Evolutionary conservation across 768 basidiomycete genomes (phyloP).

Genomic region (Macrolepiota dolichaula): DNA sequence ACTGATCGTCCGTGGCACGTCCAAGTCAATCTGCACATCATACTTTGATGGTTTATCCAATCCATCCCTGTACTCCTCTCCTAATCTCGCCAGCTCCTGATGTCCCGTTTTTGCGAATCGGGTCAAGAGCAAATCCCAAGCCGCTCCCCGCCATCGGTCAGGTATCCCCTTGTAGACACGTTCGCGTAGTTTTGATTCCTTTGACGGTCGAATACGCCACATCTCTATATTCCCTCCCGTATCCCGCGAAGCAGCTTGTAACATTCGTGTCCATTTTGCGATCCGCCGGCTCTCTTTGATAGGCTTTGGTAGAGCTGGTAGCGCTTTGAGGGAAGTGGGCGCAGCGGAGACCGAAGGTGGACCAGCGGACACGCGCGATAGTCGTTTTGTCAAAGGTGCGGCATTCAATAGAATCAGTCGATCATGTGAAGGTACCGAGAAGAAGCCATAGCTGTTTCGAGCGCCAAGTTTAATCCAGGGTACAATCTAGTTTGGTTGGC

Average conservation of each 20-base stretch:
- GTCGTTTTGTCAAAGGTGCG: constrained; percentile 57
- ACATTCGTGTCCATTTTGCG: constrained; percentile 93
- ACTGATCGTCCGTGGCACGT: constrained; percentile 93
- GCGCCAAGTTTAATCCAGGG: constrained; percentile 8
- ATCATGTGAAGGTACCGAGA: constrained; percentile 75
- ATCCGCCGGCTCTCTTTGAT: constrained; percentile 75
- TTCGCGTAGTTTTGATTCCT: constrained; percentile 64
- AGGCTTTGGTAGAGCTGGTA: constrained; percentile 45
- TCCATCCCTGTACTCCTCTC: constrained; percentile 52
- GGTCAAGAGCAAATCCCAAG: constrained; percentile 83
- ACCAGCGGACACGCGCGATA: constrained; percentile 42
- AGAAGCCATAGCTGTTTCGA: constrained; percentile 83
- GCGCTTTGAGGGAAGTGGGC: constrained; percentile 39
- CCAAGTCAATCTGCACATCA: constrained; percentile 97
- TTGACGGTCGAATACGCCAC: constrained; percentile 68
- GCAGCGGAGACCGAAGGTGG: constrained; percentile 43
- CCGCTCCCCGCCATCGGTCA: constrained; percentile 91
- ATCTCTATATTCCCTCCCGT: constrained; percentile 70
- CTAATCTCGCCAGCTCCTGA: constrained; percentile 40
- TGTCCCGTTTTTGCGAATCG: constrained; percentile 44
- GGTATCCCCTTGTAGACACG: constrained; percentile 95
- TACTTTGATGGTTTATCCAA: constrained; percentile 82
- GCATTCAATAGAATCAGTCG: constrained; percentile 72
- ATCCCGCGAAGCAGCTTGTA: constrained; percentile 64
- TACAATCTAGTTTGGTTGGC: constrained; percentile 6